Evolutionary conservation across 495 filamentous ascomycete species (phyloP).

Genomic region (Choiromyces venosus): DNA sequence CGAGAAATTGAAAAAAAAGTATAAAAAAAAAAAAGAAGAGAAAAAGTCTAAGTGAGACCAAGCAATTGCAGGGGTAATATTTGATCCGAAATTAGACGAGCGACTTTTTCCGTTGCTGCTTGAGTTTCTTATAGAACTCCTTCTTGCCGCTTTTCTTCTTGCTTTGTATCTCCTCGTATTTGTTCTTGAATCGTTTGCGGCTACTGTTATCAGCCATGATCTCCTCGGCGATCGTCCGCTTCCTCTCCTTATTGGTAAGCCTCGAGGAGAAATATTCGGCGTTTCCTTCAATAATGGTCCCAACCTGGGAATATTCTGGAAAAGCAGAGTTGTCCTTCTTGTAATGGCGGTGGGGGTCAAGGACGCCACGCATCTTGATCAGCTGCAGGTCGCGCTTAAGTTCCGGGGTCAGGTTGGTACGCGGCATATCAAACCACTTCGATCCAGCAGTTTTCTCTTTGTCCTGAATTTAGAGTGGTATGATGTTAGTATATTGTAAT

Average conservation of each 20-base stretch:
- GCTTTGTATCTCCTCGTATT: constrained; percentile 63
- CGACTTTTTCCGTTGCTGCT: constrained; percentile 50
- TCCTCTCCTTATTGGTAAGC: constrained; percentile 77
- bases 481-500: constrained; percentile 16
- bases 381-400: constrained; percentile 82
- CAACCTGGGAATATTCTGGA: constrained; percentile 81
- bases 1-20: neutral
- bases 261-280: constrained; percentile 78
- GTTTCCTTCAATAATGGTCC: constrained; percentile 81
- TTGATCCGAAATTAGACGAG: neutral
- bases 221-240: constrained; percentile 86
- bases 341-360: constrained; percentile 87
- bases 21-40: neutral
- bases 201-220: constrained; percentile 61
- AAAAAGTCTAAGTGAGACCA: neutral
- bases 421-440: constrained; percentile 79
- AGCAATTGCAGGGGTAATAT: neutral
- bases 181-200: constrained; percentile 59
- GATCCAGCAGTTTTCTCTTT: constrained; percentile 58
- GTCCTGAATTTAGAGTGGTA: constrained; percentile 31
- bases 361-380: constrained; percentile 76
- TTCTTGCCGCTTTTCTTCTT: constrained; percentile 68
- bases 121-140: constrained; percentile 62
- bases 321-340: constrained; percentile 67
- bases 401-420: constrained; percentile 73